These are phyloP conservation scores for Saturnispora silvae DNA, from an alignment of 805 yeast genomes.

Conservation along the genomic window DNA sequence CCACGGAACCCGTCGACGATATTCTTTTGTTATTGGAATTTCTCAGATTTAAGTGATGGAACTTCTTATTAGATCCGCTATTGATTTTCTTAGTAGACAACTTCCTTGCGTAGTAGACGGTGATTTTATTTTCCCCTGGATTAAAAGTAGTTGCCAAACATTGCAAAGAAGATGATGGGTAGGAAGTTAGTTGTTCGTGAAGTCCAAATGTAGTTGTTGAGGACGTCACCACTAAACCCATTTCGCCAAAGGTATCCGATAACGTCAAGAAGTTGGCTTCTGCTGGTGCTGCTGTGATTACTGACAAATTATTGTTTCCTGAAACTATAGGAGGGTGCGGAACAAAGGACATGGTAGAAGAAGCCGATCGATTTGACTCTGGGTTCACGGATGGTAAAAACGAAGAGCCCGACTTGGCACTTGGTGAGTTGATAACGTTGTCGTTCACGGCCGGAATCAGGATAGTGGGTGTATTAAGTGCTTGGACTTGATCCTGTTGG, in stretches of 20 bases:
- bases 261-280: conserved; percentile 47
- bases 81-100: conserved; percentile 10
- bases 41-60: conserved; percentile 13
- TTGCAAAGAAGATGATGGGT: conserved; percentile 34
- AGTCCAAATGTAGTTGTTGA: conserved; percentile 55
- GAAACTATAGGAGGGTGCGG: conserved; percentile 6
- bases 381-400: neutral
- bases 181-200: conserved; percentile 44
- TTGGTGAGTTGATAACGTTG: neutral
- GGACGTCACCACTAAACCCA: conserved; percentile 62
- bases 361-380: neutral
- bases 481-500: conserved; percentile 8
- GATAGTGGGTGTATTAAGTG: neutral
- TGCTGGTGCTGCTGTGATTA: conserved; percentile 5
- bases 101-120: conserved; percentile 45
- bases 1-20: conserved; percentile 18
- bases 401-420: conserved; percentile 3
- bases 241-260: conserved; percentile 64
- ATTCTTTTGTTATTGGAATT: conserved; percentile 18
- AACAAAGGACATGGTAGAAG: neutral
- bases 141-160: conserved; percentile 49
- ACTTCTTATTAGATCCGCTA: conserved; percentile 4
- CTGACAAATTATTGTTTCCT: conserved; percentile 1
- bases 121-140: conserved; percentile 33
- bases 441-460: neutral